Evolutionary conservation across 176 grass and related monocot species (phyloP), one percentile per base, ranked within the genome.

Genomic region (Musa itinerans): DNA sequence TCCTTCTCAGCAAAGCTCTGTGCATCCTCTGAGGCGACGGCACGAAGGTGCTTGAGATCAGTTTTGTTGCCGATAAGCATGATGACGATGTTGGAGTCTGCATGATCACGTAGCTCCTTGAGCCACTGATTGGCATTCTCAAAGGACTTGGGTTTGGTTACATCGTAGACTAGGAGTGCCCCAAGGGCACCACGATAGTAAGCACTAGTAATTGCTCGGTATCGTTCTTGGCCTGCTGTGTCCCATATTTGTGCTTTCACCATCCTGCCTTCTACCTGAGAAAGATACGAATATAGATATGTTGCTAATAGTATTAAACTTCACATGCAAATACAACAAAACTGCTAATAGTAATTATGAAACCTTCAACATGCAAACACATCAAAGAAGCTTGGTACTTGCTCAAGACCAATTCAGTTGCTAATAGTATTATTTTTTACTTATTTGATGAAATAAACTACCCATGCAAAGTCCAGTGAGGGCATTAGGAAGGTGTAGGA

Each of bases 201-300:
- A 48, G 68, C 68, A 20, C 68, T 70, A 63, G 92, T 96, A 65
- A 96, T 96, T 12, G 92, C 92, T 54, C 89, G 89, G 67, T 96
- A 96, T 80, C 92, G 88, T 80, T 96, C 92, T 68, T 96, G 92
- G 14, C 92, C 89, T 17, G 92, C 92, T 25, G 92, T 96, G 82
- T 96, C 92, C 92, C 92, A 96, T 63, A 96, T 89, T 69, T 96
- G 92, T 76, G 89, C 92, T 75, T 96, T 96, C 72, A 96, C 85
- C 50, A 84, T 89, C 74, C 86, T 89, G 34, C 86, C 86, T 17
- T 96, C 89, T 68, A 96, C 84, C 89, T 96, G 86, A 59, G 78
- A 21, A 67, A 67, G 68, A n/a, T 1, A 12, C 9, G 57, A 61
- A 61, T 26, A 62, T 1, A 61, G 57, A 61, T n/a, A 20, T 19